A percentile compares a stretch with the other conserved stretches of the same genome.
phyloP scores from a whole-genome alignment of 495 filamentous ascomycete species.

The Penicillium goetzii region DNA sequence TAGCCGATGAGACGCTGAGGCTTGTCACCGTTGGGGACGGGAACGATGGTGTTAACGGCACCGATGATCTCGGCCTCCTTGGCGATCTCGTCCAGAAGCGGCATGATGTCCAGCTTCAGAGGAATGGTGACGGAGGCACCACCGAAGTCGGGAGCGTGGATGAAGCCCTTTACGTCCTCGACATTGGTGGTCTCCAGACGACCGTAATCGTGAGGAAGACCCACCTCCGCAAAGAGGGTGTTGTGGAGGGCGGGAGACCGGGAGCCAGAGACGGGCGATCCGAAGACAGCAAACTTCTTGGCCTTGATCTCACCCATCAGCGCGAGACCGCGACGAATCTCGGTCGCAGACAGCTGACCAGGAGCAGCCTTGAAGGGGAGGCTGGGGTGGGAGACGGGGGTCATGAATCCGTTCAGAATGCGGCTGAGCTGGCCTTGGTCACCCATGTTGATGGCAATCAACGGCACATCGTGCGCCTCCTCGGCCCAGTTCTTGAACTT shows the following conservation, averaged over 20 bases:
- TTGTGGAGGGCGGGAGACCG: constrained; percentile 91
- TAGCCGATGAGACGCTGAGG: constrained; percentile 69
- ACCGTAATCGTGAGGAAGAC: constrained; percentile 87
- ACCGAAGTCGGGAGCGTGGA: constrained; percentile 77
- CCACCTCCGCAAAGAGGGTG: constrained; percentile 72
- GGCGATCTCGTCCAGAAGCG: constrained; percentile 76
- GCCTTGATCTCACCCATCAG: constrained; percentile 79
- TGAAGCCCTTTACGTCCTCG: constrained; percentile 65
- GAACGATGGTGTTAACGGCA: constrained; percentile 93
- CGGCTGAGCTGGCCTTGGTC: constrained; percentile 83
- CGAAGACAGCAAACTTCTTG: constrained; percentile 84
- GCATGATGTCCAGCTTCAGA: constrained; percentile 86
- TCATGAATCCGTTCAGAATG: constrained; percentile 90
- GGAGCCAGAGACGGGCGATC: constrained; percentile 77
- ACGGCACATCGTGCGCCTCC: constrained; percentile 69
- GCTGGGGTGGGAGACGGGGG: constrained; percentile 88
- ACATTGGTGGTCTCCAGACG: constrained; percentile 74
- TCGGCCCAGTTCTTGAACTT: constrained; percentile 80
- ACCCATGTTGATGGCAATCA: constrained; percentile 98
- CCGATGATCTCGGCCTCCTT: constrained; percentile 82
- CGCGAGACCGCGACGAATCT: constrained; percentile 78
- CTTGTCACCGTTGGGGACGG: constrained; percentile 39
- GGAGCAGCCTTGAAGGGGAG: constrained; percentile 93
- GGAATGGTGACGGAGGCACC: constrained; percentile 96
- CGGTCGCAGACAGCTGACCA: constrained; percentile 87